Evolutionary conservation across 768 basidiomycete genomes (phyloP), one percentile per base, ranked within the genome.

Genomic region (Tephrocybe sp.): DNA sequence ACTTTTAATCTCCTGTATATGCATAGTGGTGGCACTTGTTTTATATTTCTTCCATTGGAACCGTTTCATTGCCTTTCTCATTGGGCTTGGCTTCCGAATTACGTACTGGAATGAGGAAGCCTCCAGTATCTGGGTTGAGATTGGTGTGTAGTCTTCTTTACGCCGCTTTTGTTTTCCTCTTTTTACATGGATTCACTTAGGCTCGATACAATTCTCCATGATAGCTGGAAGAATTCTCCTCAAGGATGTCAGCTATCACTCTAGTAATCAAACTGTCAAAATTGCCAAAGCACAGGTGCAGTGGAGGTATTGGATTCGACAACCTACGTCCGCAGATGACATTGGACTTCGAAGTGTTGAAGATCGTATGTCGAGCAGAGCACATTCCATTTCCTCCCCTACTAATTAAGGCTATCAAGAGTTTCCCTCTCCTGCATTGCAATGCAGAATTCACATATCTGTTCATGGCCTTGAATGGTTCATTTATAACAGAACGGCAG

Each of bases 241-340:
- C 60, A 92, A 91, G 71, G 90, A 98, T 64, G 65, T 97, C 30
- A 74, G 79, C 14, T 98, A 98, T 65, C 84, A 96, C 66, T 95
- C 93, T 1, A 88, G 90, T 63, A 98, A 96, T 67, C 89, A 97
- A 66, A 91, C 89, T 16, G 75, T 95, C 39, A 83, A 84, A 54
- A 77, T 93, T 45, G 81, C 92, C 41, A 90, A 92, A 67, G 89
- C 85, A 1, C 84, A 92, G 62, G 67, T 98, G 42, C 87, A 87
- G 57, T 98, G 95, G 93, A 78, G 92, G 56, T 98, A 96, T 66
- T 98, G 96, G 96, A 77, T 92, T 42, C 84, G 92, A 50, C 72
- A 78, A 35, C 87, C 93, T 2, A 81, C 87, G 8, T 78, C 82
- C n/a, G 87, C 86, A 56, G 81, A 86, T 42, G 88, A 90, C 58